Percentiles rank a stretch among this genome's conserved stretches.
Conservation (phyloP, 495 filamentous ascomycete species). For the Amphirosellinia nigrospora region DNA sequence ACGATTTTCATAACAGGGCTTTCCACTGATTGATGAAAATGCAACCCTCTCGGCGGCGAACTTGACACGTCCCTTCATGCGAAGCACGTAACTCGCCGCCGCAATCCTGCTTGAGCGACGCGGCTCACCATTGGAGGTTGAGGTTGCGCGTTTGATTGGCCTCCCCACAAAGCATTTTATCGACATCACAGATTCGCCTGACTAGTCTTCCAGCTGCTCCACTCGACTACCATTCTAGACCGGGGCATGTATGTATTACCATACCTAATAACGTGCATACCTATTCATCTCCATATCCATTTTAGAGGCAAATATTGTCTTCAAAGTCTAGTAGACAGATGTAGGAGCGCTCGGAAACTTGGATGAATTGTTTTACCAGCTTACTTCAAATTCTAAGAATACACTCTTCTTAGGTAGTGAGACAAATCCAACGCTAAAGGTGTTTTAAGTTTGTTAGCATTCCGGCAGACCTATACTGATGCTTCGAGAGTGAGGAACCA, state of each 20-base stretch:
- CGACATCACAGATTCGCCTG: not conserved
- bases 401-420: not conserved
- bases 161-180: conserved; percentile 1
- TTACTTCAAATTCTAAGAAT: not conserved
- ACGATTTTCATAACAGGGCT: not conserved
- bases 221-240: too few relatives aligned
- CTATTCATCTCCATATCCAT: not conserved
- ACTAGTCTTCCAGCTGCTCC: not conserved
- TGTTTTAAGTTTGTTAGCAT: not conserved
- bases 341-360: not conserved
- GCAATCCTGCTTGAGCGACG: conserved; percentile 1
- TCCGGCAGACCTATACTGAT: not conserved
- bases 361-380: too few relatives aligned
- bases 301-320: not conserved
- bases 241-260: not conserved
- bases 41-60: not conserved
- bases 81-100: conserved; percentile 7
- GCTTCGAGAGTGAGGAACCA: not conserved
- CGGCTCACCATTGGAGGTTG: not conserved
- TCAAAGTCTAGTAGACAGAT: not conserved
- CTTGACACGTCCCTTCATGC: not conserved
- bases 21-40: not conserved
- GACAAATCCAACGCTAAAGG: conserved; percentile 1
- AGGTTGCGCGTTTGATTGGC: conserved; percentile 9
- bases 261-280: not conserved